A percentile compares a stretch with the other conserved stretches of the same genome.
Evolutionary conservation across 805 yeast species (phyloP).

Genomic region (Cyberlindnera euphorbiiphila): DNA sequence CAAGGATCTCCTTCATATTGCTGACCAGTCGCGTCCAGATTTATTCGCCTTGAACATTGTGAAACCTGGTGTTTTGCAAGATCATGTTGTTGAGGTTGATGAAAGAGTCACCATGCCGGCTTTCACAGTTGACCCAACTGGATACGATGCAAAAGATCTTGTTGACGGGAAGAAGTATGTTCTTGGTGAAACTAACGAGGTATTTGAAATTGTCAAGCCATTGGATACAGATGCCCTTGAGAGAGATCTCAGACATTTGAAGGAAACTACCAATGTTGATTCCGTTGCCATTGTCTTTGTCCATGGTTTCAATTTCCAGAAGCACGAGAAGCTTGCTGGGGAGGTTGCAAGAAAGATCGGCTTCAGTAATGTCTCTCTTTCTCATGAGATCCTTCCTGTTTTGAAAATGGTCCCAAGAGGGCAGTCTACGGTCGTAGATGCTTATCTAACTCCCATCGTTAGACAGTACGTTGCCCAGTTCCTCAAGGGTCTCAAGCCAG

Average conservation of each 20-base stretch:
- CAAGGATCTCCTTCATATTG: constrained; percentile 47
- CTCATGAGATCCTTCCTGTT: constrained; percentile 30
- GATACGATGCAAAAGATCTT: constrained; percentile 27
- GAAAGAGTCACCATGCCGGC: constrained; percentile 61
- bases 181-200: constrained; percentile 37
- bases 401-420: constrained; percentile 39
- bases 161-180: constrained; percentile 36
- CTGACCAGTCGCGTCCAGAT: constrained; percentile 50
- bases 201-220: constrained; percentile 35
- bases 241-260: constrained; percentile 21
- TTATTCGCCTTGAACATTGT: constrained; percentile 46
- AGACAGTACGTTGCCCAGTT: constrained; percentile 36
- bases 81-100: constrained; percentile 42
- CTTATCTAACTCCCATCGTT: constrained; percentile 43
- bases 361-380: constrained; percentile 22
- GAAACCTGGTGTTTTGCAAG: constrained; percentile 44
- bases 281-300: constrained; percentile 34
- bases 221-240: constrained; percentile 27
- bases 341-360: constrained; percentile 34
- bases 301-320: constrained; percentile 36
- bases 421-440: constrained; percentile 40
- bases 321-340: constrained; percentile 34
- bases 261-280: constrained; percentile 26
- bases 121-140: constrained; percentile 43
- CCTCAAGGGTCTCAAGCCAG: constrained; percentile 30